Conservation (phyloP, 768 basidiomycete genomes). For the Psilocybe sp. region DNA sequence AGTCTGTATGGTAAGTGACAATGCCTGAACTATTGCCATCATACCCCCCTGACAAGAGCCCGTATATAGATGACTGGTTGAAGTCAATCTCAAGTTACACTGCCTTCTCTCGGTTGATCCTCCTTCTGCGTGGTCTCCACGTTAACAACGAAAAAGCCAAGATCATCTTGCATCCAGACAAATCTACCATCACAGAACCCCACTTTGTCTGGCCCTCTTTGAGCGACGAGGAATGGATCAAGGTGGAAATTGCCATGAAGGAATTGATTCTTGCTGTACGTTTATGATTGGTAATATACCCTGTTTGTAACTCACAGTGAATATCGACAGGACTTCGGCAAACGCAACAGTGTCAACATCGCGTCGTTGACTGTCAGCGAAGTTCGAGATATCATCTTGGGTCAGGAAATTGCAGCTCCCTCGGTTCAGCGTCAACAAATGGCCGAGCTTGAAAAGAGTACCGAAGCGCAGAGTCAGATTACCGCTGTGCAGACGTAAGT, state of each 20-base stretch:
- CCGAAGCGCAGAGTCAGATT: slow-evolving; percentile 91
- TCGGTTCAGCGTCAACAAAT: slow-evolving; percentile 97
- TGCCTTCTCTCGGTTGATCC: slow-evolving; percentile 95
- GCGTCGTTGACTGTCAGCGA: slow-evolving; percentile 96
- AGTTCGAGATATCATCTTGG: slow-evolving; percentile 96
- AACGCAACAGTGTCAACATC: slow-evolving; percentile 98
- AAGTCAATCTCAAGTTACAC: slow-evolving; percentile 99
- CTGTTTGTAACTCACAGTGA: slow-evolving; percentile 9
- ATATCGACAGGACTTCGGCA: slow-evolving; percentile 81
- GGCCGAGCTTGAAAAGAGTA: slow-evolving; percentile 97
- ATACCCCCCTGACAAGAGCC: slow-evolving; percentile 4
- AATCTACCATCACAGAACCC: slow-evolving; percentile 93
- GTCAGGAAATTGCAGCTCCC: slow-evolving; percentile 96
- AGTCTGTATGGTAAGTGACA: slow-evolving; percentile 76
- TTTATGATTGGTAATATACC: background rate
- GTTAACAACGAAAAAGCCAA: slow-evolving; percentile 99
- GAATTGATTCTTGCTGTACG: slow-evolving; percentile 88
- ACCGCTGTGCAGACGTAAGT: slow-evolving; percentile 89
- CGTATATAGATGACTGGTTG: slow-evolving; percentile 84
- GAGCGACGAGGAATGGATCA: slow-evolving; percentile 95
- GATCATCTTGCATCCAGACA: slow-evolving; percentile 96
- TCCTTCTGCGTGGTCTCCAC: slow-evolving; percentile 94
- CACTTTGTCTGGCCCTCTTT: slow-evolving; percentile 98
- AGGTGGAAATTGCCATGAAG: slow-evolving; percentile 98
- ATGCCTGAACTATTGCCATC: background rate